phyloP scores from a whole-genome alignment of 2,329 filamentous ascomycete species.

The Aspergillus alliaceus region DNA sequence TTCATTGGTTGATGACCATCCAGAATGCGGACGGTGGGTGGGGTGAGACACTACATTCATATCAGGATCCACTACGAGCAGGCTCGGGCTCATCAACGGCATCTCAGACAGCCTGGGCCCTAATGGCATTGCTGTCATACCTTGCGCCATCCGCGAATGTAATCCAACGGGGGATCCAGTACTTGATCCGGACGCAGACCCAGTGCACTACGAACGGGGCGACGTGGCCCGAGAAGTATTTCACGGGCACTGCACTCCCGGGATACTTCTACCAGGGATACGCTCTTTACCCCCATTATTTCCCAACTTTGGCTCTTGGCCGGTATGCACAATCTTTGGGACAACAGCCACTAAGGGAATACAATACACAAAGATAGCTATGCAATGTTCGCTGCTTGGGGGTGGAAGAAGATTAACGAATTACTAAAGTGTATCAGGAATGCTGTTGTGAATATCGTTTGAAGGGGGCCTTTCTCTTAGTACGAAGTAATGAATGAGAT shows the following conservation, averaged over 20 bases:
- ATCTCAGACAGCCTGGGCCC: conserved; percentile 34
- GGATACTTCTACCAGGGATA: conserved; percentile 12
- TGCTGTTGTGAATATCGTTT: too few relatives aligned
- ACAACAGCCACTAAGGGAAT: too few relatives aligned
- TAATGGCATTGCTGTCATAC: conserved; percentile 25
- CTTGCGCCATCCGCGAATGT: conserved; percentile 1
- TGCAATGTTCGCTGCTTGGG: too few relatives aligned
- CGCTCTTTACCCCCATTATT: conserved; percentile 7
- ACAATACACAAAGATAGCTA: too few relatives aligned
- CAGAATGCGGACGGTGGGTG: conserved; percentile 34
- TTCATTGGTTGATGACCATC: conserved; percentile 21
- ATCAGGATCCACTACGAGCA: conserved; percentile 13
- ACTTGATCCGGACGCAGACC: conserved; percentile 12
- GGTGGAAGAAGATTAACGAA: too few relatives aligned
- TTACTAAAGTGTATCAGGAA: too few relatives aligned
- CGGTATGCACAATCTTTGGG: too few relatives aligned
- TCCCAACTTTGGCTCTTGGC: conserved; percentile 12
- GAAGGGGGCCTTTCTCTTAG: too few relatives aligned
- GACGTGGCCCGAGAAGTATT: conserved; percentile 17
- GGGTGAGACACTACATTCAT: conserved; percentile 26
- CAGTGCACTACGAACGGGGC: neutral
- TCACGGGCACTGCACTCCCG: conserved; percentile 26
- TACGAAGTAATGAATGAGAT: too few relatives aligned
- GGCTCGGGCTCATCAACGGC: conserved; percentile 24
- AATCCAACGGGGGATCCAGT: conserved; percentile 16